Base-by-base conservation (phyloP, 129 eudicot species). In the Flaveria ramosissima region DNA sequence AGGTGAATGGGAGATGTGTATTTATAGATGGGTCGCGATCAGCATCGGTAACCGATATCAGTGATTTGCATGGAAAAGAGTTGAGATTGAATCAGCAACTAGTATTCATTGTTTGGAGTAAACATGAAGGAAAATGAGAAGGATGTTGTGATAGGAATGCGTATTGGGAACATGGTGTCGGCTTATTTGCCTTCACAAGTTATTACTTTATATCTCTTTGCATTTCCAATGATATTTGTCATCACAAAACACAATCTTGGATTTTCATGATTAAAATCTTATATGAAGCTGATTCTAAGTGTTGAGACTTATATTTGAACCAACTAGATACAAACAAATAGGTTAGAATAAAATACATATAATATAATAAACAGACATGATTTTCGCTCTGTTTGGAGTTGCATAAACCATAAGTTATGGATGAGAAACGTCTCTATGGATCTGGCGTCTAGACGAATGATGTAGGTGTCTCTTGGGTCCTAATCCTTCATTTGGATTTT, bases 101-200 rank as follows among this genome's bases (percentile, higher is more conserved):
- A 26, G 76, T 71, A 81, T 74, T 81, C 57, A 68, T 70, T 80
- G 70, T 30, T 67, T 73, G 72, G 85, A 80, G 78, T 50, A 82
- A 73, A 43, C 23, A 39, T 48, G 55, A 62, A 23, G 68, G 80
- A 71, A 51, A 68, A 19, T 47, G 68, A 84, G 84, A 53, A 77
- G 60, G 75, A 41, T 85, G 84, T 66, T 71, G 65, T 71, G 70
- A 78, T 60, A 77, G 81, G 78, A 72, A 84, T 69, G 80, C 24
- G 87, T 71, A 52, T 52, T 52, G 70, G 89, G 88, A 85, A 87
- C 87, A 83, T 23, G 70, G 60, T 89, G 86, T 86, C 88, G 92
- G 84, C 83, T 60, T 46, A 52, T 68, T 45, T 62, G 77, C 72
- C 47, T 70, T 76, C 81, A 82, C 74, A 74, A 73, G 61, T 52